Percentiles rank a stretch among this genome's conserved stretches.
Evolutionary conservation across 2,329 filamentous ascomycete species (phyloP).

Genomic region (Triangularia verruculosa): DNA sequence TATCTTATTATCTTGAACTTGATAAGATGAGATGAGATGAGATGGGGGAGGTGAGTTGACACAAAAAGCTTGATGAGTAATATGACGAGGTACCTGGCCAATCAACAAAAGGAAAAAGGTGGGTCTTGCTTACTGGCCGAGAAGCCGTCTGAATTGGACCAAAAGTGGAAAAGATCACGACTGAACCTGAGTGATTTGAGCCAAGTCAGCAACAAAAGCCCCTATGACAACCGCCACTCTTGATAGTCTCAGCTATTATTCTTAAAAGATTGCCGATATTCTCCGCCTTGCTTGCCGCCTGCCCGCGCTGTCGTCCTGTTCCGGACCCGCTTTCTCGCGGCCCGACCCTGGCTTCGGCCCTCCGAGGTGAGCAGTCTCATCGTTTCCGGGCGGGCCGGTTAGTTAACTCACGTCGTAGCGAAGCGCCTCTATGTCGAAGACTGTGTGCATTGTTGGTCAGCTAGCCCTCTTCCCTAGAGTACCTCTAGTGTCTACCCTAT

Average conservation of each 20-base stretch:
- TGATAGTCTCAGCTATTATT: neutral
- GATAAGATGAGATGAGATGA: neutral
- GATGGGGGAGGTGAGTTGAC: neutral
- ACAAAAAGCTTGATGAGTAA: neutral
- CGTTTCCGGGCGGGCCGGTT: neutral
- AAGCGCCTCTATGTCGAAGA: constrained; percentile 40
- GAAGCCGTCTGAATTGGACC: neutral
- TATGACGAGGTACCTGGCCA: no score
- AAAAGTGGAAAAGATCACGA: neutral
- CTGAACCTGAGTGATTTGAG: neutral
- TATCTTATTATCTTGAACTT: neutral
- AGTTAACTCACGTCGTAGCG: neutral
- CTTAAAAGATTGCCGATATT: neutral
- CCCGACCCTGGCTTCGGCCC: constrained; percentile 12
- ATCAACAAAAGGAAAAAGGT: neutral
- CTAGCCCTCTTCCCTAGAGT: neutral
- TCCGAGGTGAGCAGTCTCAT: neutral
- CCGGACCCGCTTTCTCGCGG: constrained; percentile 12
- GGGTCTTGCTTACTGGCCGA: neutral
- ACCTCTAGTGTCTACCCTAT: neutral
- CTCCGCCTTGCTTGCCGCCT: neutral
- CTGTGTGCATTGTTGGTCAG: constrained; percentile 52
- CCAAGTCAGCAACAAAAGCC: neutral
- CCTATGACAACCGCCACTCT: neutral
- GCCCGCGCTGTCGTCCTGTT: constrained; percentile 8